Base-by-base conservation (phyloP, 495 filamentous ascomycete species). In the Hyaloscypha variabilis region DNA sequence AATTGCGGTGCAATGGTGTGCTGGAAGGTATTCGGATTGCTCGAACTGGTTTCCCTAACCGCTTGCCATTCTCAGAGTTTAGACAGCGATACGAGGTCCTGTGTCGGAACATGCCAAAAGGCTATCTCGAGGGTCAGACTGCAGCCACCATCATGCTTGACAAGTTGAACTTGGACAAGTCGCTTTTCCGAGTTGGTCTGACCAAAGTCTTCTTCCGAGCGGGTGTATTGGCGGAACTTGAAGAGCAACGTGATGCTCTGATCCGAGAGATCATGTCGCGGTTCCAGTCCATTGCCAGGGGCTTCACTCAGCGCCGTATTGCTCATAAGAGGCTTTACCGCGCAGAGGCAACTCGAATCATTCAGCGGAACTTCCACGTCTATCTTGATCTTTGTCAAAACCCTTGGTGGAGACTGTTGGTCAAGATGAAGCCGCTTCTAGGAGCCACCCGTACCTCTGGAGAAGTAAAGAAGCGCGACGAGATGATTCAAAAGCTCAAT, bases 121-220 rank as follows among this genome's bases (percentile, higher is more conserved):
- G 92, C 1, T 93, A 96, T 63, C 76, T 97, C 28, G 96, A 98
- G 68, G 95, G 95, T 2, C 96, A 97, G 76, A 88, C 79, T 39
- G 92, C 87, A 1, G 91, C 93, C 29, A 87, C 85, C 31, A 85
- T 93, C 25, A 97, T 99, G 87, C 82, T 99, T 5, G 91, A 97
- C 58, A 93, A 91, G 76, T 85, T 99, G 5, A 87, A 86, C 21
- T 82, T 98, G 71, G 95, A 99, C 73, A 85, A 79, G 64, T 81
- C 91, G 2, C 85, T 96, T 52, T 99, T 95, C 76, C 91, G 96
- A 26, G 92, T 99, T 64, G 96, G 96, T 55, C 78, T 97, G 36
- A 97, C 96, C 25, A 99, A 99, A 71, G 94, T 99, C 8, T 99
- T 99, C 79, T 99, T 99, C 82, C 83, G 95, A 62, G 94, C 96